phyloP scores from a whole-genome alignment of 768 basidiomycete genomes.

The Suillus hirtellus region DNA sequence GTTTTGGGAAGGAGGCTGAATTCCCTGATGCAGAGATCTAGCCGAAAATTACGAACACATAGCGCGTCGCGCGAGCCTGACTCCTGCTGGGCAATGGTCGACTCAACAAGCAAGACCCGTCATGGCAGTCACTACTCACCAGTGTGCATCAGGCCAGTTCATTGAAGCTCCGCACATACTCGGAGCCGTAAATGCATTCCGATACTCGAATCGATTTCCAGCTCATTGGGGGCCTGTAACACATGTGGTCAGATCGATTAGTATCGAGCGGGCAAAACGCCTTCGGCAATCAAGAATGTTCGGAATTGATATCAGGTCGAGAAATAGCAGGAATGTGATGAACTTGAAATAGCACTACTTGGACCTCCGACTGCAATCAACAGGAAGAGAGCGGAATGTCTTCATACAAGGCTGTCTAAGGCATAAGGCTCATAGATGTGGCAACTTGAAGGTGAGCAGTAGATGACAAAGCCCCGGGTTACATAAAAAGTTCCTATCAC shows the following conservation, averaged over 20 bases:
- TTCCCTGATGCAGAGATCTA: too few relatives aligned
- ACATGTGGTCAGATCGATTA: background rate
- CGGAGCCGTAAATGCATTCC: background rate
- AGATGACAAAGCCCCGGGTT: constrained; percentile 38
- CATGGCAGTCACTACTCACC: background rate
- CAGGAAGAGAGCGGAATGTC: background rate
- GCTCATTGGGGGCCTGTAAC: background rate
- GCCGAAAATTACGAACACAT: background rate
- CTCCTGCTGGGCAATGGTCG: too few relatives aligned
- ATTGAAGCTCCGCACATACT: background rate
- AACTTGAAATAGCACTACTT: background rate
- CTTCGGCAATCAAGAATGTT: background rate
- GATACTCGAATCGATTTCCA: background rate
- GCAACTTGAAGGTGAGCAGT: constrained; percentile 10
- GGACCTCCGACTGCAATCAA: background rate
- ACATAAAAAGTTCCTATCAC: constrained; percentile 33
- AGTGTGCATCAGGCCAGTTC: background rate
- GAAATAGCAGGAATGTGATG: background rate
- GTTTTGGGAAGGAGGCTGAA: too few relatives aligned
- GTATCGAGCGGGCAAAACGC: too few relatives aligned
- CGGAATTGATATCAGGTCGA: background rate
- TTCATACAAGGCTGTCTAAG: background rate
- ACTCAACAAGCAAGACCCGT: background rate
- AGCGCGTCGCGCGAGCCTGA: background rate
- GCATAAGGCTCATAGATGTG: background rate